A percentile compares a stretch with the other conserved stretches of the same genome.
phyloP scores from a whole-genome alignment of 2,329 filamentous ascomycete species.

The Epicoccum nigrum region DNA sequence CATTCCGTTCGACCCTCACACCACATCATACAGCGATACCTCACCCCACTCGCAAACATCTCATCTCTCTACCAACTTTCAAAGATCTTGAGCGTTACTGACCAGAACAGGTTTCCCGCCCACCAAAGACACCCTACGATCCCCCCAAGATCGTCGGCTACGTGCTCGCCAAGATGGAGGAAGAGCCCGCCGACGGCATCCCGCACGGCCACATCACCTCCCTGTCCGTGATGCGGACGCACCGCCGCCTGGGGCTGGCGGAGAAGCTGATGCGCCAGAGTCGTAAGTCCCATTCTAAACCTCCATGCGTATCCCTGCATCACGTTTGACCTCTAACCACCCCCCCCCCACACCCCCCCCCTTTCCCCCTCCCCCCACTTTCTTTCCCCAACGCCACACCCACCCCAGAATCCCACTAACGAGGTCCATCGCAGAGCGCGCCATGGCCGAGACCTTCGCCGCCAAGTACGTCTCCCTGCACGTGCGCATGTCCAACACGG shows the following conservation, averaged over 20 bases:
- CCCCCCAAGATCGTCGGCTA: slow-evolving; percentile 98
- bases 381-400: not conserved
- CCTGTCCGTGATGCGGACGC: slow-evolving; percentile 94
- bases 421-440: slow-evolving; percentile 67
- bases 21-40: too few relatives aligned
- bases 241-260: slow-evolving; percentile 86
- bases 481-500: slow-evolving; percentile 91
- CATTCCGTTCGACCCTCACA: too few relatives aligned
- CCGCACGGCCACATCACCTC: slow-evolving; percentile 97
- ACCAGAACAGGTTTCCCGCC: slow-evolving; percentile 67
- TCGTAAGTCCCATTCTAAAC: slow-evolving; percentile 64
- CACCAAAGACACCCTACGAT: slow-evolving; percentile 77
- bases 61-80: too few relatives aligned
- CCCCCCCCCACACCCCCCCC: too few relatives aligned
- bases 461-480: slow-evolving; percentile 94
- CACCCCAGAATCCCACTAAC: not conserved
- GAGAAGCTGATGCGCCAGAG: slow-evolving; percentile 95
- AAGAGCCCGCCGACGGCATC: slow-evolving; percentile 89
- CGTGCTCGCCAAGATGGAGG: slow-evolving; percentile 99
- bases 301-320: too few relatives aligned
- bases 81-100: too few relatives aligned
- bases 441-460: slow-evolving; percentile 94
- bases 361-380: too few relatives aligned
- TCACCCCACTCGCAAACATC: too few relatives aligned
- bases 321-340: too few relatives aligned